A percentile compares a stretch with the other conserved stretches of the same genome.
These are phyloP conservation scores for Escovopsis sp. DNA, from an alignment of 2,329 filamentous ascomycete genomes.

Conservation along the genomic window DNA sequence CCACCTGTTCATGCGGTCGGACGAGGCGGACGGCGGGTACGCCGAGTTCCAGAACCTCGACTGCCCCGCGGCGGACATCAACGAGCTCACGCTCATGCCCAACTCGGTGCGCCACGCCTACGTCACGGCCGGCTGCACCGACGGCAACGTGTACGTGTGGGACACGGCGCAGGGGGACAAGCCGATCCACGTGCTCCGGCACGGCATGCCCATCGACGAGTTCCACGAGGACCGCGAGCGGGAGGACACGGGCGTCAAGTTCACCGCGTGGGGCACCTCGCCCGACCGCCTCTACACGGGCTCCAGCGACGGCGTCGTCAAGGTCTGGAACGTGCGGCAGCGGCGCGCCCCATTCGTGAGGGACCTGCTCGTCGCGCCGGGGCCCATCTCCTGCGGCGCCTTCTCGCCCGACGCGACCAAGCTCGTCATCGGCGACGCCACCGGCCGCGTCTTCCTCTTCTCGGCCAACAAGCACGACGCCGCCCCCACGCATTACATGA, in stretches of 20 bases:
- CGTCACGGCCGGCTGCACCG: conserved; percentile 44
- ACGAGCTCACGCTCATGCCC: conserved; percentile 43
- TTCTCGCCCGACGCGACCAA: conserved; percentile 42
- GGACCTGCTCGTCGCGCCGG: conserved; percentile 37
- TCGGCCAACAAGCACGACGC: conserved; percentile 31
- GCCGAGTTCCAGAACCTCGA: conserved; percentile 38
- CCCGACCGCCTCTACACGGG: conserved; percentile 46
- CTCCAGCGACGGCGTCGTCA: conserved; percentile 46
- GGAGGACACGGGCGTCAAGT: conserved; percentile 48
- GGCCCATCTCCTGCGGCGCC: conserved; percentile 39
- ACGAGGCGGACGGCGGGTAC: conserved; percentile 15
- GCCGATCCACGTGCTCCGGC: conserved; percentile 38
- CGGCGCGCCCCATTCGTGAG: conserved; percentile 30
- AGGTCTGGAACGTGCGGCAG: conserved; percentile 45
- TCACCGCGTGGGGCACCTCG: conserved; percentile 44
- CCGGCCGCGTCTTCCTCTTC: conserved; percentile 42
- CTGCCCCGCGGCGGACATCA: conserved; percentile 44
- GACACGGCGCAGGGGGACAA: conserved; percentile 40
- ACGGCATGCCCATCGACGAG: conserved; percentile 30
- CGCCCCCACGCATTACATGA: conserved; percentile 18
- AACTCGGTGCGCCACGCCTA: conserved; percentile 36
- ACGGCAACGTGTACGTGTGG: conserved; percentile 48
- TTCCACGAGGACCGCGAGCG: conserved; percentile 30
- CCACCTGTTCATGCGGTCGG: conserved; percentile 31
- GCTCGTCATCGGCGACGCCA: conserved; percentile 44